Evolutionary conservation across 345 rosid genomes (phyloP).

Genomic region (Eutrema yunnanense): DNA sequence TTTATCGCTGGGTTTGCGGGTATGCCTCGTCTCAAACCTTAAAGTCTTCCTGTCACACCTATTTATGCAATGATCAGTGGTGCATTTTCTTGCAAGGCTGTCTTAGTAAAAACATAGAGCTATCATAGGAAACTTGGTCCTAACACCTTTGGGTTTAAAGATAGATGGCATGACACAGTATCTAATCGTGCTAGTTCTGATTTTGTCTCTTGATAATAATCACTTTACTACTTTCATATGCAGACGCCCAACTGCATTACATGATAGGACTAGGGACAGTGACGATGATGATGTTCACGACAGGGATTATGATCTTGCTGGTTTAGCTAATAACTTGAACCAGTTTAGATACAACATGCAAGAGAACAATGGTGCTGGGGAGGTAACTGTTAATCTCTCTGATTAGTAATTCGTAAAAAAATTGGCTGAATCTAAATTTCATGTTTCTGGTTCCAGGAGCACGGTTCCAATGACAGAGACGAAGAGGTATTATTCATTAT

Average conservation of each 20-base stretch:
- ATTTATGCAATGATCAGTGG: not conserved
- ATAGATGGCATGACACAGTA: not conserved
- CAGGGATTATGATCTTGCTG: constrained; percentile 90
- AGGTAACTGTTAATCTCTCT: constrained; percentile 39
- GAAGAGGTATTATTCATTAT: constrained; percentile 57
- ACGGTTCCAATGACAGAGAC: constrained; percentile 67
- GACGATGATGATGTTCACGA: constrained; percentile 92
- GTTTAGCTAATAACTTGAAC: constrained; percentile 78
- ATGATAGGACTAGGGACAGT: constrained; percentile 91
- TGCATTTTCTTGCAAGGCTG: not conserved
- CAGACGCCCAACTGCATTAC: constrained; percentile 97
- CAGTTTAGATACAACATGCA: constrained; percentile 90
- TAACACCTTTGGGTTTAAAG: not conserved
- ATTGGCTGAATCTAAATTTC: constrained; percentile 5
- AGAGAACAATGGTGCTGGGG: constrained; percentile 75
- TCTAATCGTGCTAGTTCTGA: not conserved
- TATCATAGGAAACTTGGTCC: not conserved
- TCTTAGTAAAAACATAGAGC: not conserved
- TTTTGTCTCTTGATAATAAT: not conserved
- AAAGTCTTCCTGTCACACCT: not conserved
- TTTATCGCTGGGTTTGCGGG: constrained; percentile 96
- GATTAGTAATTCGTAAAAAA: not conserved
- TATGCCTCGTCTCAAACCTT: constrained; percentile 28
- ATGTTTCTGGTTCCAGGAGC: constrained; percentile 47
- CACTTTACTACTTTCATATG: constrained; percentile 3